Evolutionary conservation across 495 filamentous ascomycete species (phyloP).

Genomic region (Margaritispora aquatica): DNA sequence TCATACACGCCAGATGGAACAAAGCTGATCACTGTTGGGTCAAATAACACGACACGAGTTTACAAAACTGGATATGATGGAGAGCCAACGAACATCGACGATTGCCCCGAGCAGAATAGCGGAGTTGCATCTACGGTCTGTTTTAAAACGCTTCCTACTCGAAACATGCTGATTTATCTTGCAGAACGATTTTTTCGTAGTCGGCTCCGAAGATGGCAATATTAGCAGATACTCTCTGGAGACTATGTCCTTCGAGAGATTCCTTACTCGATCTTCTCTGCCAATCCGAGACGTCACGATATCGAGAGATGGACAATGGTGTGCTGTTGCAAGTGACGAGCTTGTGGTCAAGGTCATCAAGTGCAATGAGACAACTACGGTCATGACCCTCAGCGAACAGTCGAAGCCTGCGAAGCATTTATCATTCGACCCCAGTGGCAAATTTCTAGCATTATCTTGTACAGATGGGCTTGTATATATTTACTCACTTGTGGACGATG

Average conservation of each 20-base stretch:
- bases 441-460: conserved; percentile 72
- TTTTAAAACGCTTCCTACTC: neutral
- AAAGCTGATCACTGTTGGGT: conserved; percentile 74
- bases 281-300: conserved; percentile 81
- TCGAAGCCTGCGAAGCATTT: conserved; percentile 82
- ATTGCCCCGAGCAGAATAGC: conserved; percentile 73
- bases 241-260: conserved; percentile 68
- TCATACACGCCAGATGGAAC: conserved; percentile 51
- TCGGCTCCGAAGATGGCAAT: conserved; percentile 88
- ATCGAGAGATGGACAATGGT: conserved; percentile 80
- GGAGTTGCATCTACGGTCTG: conserved; percentile 60
- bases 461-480: conserved; percentile 84
- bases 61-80: conserved; percentile 87
- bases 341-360: conserved; percentile 83
- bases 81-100: conserved; percentile 85
- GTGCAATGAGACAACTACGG: conserved; percentile 64
- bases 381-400: conserved; percentile 75
- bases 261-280: conserved; percentile 74
- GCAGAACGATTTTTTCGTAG: conserved; percentile 75
- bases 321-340: conserved; percentile 95
- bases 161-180: conserved; percentile 5
- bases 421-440: conserved; percentile 77
- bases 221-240: conserved; percentile 79
- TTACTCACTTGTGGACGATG: conserved; percentile 75
- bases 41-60: conserved; percentile 83